A percentile compares a stretch with the other conserved stretches of the same genome.
Evolutionary conservation across 2,329 filamentous ascomycete genomes (phyloP).

Genomic region (Pleoardoris graminearum): DNA sequence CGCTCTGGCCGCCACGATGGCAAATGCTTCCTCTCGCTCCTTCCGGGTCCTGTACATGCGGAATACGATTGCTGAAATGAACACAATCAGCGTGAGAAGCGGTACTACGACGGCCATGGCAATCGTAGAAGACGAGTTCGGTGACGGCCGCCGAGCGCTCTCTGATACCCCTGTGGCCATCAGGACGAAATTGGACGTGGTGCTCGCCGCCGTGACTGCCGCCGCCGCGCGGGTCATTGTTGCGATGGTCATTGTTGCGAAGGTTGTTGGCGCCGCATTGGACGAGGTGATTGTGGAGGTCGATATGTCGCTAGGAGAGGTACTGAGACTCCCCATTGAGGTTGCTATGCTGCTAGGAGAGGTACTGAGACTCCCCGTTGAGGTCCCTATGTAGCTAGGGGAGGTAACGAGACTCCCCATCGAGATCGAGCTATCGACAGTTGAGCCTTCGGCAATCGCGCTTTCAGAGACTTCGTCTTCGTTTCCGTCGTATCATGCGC

Average conservation of each 20-base stretch:
- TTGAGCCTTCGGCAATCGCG: not conserved
- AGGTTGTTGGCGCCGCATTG: not conserved
- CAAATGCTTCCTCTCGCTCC: conserved; percentile 5
- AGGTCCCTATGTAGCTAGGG: not conserved
- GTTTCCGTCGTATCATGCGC: not conserved
- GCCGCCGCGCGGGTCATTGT: not conserved
- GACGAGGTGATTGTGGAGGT: not conserved
- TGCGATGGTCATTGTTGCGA: not conserved
- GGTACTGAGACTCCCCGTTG: not conserved
- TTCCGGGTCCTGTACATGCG: conserved; percentile 5
- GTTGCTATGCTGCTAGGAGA: not conserved
- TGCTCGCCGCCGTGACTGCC: not conserved
- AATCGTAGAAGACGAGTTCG: not conserved
- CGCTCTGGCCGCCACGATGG: not conserved
- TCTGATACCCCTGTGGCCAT: not conserved
- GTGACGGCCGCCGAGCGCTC: not conserved
- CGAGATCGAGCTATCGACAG: not conserved
- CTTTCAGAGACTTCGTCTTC: not conserved
- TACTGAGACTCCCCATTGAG: not conserved
- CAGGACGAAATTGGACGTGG: conserved; percentile 3
- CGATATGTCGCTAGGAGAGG: not conserved
- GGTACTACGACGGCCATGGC: conserved; percentile 1
- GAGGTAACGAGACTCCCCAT: not conserved
- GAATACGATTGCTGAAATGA: conserved; percentile 1
- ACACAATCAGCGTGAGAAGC: not conserved